Evolutionary conservation across 2,329 filamentous ascomycete genomes (phyloP), one percentile per base, ranked within the genome.

Genomic region (Nannizziopsis arthrosporioides): DNA sequence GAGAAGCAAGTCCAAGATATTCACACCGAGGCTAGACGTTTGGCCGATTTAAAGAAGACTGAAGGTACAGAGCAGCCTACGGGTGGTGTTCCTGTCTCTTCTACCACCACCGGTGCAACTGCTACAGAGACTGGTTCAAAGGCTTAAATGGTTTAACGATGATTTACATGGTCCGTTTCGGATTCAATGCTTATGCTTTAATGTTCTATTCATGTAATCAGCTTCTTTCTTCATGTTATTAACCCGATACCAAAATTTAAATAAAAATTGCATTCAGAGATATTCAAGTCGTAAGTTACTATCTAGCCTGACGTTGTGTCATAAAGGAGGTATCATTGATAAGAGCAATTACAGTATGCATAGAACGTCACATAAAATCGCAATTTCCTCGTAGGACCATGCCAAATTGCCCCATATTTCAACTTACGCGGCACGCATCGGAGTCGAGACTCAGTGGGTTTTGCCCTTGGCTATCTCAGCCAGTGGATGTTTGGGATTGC

Each of bases 1-100:
- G 81, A 84, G 64, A 87, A 87, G 71, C 89, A 96, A 69, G 88
- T 95, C 30, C 76, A 87, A 59, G 92, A 98, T 63, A 92, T 98
- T 41, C 92, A 98, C 70, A 77, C 75, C 53, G 92, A 98, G 75
- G 92, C 92, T 30, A 77, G 83, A 54, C 81, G 92, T 57, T 74
- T 98, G 47, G 90, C 90, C 43, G 81, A 94, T 55, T 68, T 98
- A 56, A 95, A 68, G 41, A 73, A 74, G 58, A 56, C 63, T 42
- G 44, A 46, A n/a, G 61, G 65, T 40, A 15, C 18, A 36, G 42
- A 45, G 6, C 67, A 67, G 5, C 63, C 61, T 10, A 70, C 70
- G 51, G 59, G 53, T 44, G 49, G 41, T 19, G 47, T 11, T 19
- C 42, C 53, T 9, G 39, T 45, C 19, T 22, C 11, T 8, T 31